phyloP scores from a whole-genome alignment of 2,329 filamentous ascomycete species.

The Passalora sequoiae region DNA sequence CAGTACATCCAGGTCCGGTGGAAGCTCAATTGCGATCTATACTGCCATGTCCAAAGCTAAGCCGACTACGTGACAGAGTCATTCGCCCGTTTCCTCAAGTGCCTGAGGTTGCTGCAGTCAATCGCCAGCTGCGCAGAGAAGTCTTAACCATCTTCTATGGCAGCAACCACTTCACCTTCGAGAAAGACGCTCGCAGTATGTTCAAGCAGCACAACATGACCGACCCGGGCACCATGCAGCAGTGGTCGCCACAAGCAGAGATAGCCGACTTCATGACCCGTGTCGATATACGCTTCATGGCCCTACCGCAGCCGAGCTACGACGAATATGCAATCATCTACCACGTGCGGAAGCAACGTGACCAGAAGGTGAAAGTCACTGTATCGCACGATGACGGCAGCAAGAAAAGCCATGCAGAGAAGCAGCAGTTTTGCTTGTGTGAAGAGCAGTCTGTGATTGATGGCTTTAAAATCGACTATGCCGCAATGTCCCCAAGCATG shows the following conservation, averaged over 20 bases:
- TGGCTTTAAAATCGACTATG: too few relatives aligned
- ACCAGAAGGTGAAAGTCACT: constrained; percentile 8
- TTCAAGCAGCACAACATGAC: constrained; percentile 16
- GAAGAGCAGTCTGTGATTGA: constrained; percentile 7
- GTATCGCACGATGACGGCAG: constrained; percentile 11
- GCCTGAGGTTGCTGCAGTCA: constrained; percentile 14
- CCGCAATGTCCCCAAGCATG: too few relatives aligned
- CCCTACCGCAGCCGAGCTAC: constrained; percentile 1
- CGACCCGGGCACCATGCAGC: constrained; percentile 10
- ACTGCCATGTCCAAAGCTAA: constrained; percentile 12
- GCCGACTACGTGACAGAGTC: constrained; percentile 6
- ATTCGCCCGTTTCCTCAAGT: constrained; percentile 20
- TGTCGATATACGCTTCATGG: constrained; percentile 13
- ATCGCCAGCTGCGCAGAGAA: constrained; percentile 18
- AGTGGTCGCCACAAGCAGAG: constrained; percentile 14
- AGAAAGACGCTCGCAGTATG: constrained; percentile 13
- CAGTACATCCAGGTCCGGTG: constrained; percentile 13
- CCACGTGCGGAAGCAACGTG: constrained; percentile 6
- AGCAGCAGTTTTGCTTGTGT: constrained; percentile 12
- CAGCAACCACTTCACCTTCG: constrained; percentile 16
- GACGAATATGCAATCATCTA: constrained; percentile 10
- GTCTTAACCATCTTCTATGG: constrained; percentile 22
- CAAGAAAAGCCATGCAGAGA: constrained; percentile 8
- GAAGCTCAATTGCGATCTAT: constrained; percentile 20
- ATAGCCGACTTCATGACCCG: constrained; percentile 12